Evolutionary conservation across 768 basidiomycete genomes (phyloP).

Genomic region (Leccinum boreale): DNA sequence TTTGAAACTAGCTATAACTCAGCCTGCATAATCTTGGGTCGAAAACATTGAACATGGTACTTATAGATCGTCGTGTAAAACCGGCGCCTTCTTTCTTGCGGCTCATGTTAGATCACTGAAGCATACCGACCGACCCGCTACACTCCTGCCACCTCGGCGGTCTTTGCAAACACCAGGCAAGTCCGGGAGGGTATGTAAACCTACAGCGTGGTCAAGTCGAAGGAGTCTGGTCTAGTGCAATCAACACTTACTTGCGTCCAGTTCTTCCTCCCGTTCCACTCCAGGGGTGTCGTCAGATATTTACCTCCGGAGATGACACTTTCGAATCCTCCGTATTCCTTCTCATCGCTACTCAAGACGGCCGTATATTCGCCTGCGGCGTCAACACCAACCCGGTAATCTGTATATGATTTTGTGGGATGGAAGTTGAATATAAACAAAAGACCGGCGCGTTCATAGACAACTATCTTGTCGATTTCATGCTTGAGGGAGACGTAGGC

Average conservation of each 20-base stretch:
- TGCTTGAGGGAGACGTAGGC: slow-evolving; percentile 94
- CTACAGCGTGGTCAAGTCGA: slow-evolving; percentile 12
- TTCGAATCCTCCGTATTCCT: slow-evolving; percentile 85
- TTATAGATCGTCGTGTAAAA: not conserved
- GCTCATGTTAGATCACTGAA: not conserved
- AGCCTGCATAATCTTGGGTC: not conserved
- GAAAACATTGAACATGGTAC: not conserved
- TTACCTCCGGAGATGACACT: slow-evolving; percentile 62
- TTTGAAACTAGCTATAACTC: no score
- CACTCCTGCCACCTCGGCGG: slow-evolving; percentile 3
- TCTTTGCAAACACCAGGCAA: slow-evolving; percentile 28
- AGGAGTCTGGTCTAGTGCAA: not conserved
- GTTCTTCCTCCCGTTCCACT: slow-evolving; percentile 93
- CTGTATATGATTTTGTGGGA: slow-evolving; percentile 83
- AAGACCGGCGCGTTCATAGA: slow-evolving; percentile 90
- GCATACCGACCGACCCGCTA: not conserved
- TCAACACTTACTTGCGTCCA: slow-evolving; percentile 66
- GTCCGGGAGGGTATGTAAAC: slow-evolving; percentile 33
- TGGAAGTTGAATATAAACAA: slow-evolving; percentile 98
- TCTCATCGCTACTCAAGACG: slow-evolving; percentile 82
- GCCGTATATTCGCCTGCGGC: slow-evolving; percentile 80
- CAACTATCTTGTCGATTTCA: slow-evolving; percentile 89
- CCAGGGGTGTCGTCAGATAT: slow-evolving; percentile 79
- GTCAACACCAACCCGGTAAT: slow-evolving; percentile 92
- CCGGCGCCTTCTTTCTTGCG: not conserved